Evolutionary conservation across 2,329 filamentous ascomycete genomes (phyloP).

Genomic region (Colletotrichum navitas): DNA sequence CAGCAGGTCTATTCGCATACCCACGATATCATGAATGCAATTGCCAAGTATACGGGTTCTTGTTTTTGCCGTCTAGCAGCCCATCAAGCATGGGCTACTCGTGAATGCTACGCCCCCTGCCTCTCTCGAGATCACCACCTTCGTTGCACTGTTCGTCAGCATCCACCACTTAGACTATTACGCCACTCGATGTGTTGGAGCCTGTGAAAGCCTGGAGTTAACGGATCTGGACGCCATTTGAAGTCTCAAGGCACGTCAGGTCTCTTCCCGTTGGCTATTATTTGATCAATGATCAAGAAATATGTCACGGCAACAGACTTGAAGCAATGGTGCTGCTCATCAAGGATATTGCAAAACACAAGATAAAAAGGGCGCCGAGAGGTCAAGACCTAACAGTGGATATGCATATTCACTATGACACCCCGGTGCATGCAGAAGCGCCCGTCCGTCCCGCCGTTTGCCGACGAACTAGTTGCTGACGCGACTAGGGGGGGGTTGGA

Average conservation of each 20-base stretch:
- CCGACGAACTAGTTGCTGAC: background rate
- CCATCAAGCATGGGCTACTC: background rate
- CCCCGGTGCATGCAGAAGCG: too few relatives aligned
- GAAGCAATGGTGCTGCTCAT: too few relatives aligned
- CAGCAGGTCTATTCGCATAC: conserved; percentile 29
- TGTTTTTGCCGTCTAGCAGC: too few relatives aligned
- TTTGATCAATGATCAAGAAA: too few relatives aligned
- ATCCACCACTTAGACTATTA: background rate
- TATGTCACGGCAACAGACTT: too few relatives aligned
- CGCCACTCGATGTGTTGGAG: background rate
- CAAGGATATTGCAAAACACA: too few relatives aligned
- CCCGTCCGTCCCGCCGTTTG: too few relatives aligned
- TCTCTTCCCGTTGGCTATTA: too few relatives aligned
- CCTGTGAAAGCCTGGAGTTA: background rate
- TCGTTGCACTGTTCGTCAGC: background rate
- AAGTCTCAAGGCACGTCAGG: background rate
- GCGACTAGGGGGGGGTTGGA: background rate
- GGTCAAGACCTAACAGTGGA: too few relatives aligned
- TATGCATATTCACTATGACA: background rate
- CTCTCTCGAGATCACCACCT: background rate
- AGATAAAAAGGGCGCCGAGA: too few relatives aligned
- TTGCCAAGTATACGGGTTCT: background rate
- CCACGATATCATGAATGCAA: conserved; percentile 24
- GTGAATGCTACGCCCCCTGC: background rate
- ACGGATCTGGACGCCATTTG: background rate